Conservation (phyloP, 495 filamentous ascomycete genomes). For the Penicillium atrosanguineum region DNA sequence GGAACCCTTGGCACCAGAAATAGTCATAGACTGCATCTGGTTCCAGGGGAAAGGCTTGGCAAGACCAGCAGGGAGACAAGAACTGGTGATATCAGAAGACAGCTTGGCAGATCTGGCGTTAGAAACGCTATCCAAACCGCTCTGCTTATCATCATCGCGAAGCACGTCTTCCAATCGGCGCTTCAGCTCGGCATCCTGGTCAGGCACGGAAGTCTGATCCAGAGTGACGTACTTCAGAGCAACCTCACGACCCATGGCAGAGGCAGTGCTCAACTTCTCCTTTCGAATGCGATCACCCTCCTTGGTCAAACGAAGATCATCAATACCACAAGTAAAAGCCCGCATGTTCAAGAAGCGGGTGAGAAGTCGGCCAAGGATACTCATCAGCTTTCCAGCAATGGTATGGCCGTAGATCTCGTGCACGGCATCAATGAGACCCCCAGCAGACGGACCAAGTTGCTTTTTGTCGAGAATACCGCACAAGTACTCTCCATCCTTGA, state of each 20-base stretch:
- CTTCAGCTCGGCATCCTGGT: slow-evolving; percentile 66
- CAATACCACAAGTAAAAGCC: slow-evolving; percentile 95
- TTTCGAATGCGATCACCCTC: slow-evolving; percentile 72
- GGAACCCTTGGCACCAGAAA: slow-evolving; percentile 91
- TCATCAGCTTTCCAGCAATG: slow-evolving; percentile 78
- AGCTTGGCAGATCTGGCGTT: slow-evolving; percentile 68
- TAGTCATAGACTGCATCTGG: slow-evolving; percentile 99
- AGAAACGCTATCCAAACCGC: slow-evolving; percentile 79
- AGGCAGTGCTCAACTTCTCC: slow-evolving; percentile 65
- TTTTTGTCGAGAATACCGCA: slow-evolving; percentile 94
- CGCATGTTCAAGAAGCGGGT: slow-evolving; percentile 90
- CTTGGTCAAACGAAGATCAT: slow-evolving; percentile 84
- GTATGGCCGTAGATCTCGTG: slow-evolving; percentile 92
- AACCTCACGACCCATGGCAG: slow-evolving; percentile 74
- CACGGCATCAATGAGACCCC: slow-evolving; percentile 86
- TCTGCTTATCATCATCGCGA: slow-evolving; percentile 85
- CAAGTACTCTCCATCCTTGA: slow-evolving; percentile 83
- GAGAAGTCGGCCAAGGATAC: slow-evolving; percentile 82
- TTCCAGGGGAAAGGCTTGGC: slow-evolving; percentile 93
- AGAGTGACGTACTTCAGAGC: slow-evolving; percentile 92
- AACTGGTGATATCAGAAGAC: slow-evolving; percentile 73
- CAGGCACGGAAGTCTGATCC: slow-evolving; percentile 53
- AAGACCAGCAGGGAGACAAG: slow-evolving; percentile 77
- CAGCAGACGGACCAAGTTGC: slow-evolving; percentile 82
- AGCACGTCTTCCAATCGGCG: slow-evolving; percentile 83